These are phyloP conservation scores for Holtermannia corniformis DNA, from an alignment of 768 basidiomycete species.

Conservation along the genomic window DNA sequence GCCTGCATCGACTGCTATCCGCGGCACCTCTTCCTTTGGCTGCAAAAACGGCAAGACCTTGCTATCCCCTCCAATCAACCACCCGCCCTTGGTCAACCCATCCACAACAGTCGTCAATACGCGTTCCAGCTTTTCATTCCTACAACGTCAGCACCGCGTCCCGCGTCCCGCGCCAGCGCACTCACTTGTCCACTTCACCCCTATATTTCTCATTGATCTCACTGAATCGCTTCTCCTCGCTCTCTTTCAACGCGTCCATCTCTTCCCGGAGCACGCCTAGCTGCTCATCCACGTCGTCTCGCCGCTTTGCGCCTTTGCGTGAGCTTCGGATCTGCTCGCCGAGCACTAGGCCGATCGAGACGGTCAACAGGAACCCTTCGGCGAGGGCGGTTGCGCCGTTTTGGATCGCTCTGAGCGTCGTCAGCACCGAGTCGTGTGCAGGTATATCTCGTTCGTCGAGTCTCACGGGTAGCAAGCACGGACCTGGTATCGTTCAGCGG, in stretches of 20 bases:
- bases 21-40: background rate
- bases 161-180: background rate
- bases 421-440: too few species aligned
- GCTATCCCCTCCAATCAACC: conserved; percentile 26
- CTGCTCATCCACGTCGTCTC: conserved; percentile 29
- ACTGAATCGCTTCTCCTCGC: conserved; percentile 10
- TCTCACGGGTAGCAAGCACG: background rate
- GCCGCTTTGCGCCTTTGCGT: conserved; percentile 29
- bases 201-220: conserved; percentile 11
- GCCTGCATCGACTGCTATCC: background rate
- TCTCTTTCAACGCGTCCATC: conserved; percentile 9
- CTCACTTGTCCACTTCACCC: conserved; percentile 19
- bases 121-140: conserved; percentile 22
- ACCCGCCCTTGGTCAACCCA: conserved; percentile 27
- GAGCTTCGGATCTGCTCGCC: conserved; percentile 33
- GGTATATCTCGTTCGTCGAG: too few species aligned
- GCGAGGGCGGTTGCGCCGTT: conserved; percentile 40
- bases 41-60: conserved; percentile 12
- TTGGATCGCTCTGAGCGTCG: conserved; percentile 31
- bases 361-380: conserved; percentile 38
- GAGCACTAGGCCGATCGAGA: conserved; percentile 33
- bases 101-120: conserved; percentile 26
- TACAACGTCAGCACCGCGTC: conserved; percentile 1
- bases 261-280: conserved; percentile 27
- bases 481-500: conserved; percentile 40